A percentile compares a stretch with the other conserved stretches of the same genome.
These are phyloP conservation scores for Pseudonitzschia delicatissima DNA, from an alignment of 108 stramenopile species.

Conservation along the genomic window DNA sequence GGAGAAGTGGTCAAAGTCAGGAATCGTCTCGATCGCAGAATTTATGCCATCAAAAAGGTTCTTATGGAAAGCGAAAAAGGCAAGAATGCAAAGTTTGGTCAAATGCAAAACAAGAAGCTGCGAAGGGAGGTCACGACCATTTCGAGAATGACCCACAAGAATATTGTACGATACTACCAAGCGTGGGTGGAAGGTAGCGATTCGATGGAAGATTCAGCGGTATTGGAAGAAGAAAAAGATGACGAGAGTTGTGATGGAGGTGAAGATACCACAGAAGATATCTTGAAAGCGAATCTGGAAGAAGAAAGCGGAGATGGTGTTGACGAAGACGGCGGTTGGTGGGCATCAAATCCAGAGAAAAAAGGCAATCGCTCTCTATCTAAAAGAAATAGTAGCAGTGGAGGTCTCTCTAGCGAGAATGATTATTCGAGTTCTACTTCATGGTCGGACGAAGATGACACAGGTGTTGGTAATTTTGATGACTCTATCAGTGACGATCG, in stretches of 20 bases:
- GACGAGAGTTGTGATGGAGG: slow-evolving; percentile 15
- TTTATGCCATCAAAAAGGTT: slow-evolving; percentile 81
- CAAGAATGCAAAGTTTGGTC: slow-evolving; percentile 38
- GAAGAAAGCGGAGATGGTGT: slow-evolving; percentile 19
- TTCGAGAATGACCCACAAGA: slow-evolving; percentile 79
- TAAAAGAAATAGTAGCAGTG: not conserved
- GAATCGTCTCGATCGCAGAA: slow-evolving; percentile 74
- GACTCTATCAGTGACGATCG: not conserved
- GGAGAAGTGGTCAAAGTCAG: slow-evolving; percentile 81
- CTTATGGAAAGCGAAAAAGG: slow-evolving; percentile 60
- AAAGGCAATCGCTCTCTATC: not conserved
- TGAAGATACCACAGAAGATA: slow-evolving; percentile 14
- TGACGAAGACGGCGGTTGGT: slow-evolving; percentile 45
- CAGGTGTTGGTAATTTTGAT: not conserved
- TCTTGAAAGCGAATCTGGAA: slow-evolving; percentile 22
- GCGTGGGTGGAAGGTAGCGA: slow-evolving; percentile 61
- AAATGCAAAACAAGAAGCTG: slow-evolving; percentile 70
- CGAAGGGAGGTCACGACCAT: slow-evolving; percentile 81
- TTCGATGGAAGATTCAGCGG: slow-evolving; percentile 7
- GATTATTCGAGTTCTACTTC: not conserved
- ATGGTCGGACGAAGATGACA: slow-evolving; percentile 14
- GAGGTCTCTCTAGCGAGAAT: not conserved
- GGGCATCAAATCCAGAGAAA: slow-evolving; percentile 32
- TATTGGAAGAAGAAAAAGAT: slow-evolving; percentile 10
- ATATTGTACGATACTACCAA: slow-evolving; percentile 82